Evolutionary conservation across 164 flowering plant genomes (phyloP).

Genomic region (Vitis vinifera): ASM3070453v1 NC_081822.1:10348001-10348500

Average conservation of each 20-base stretch:
- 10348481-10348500: conserved; percentile 39
- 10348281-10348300: too few relatives aligned
- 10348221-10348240: neutral
- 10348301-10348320: too few relatives aligned
- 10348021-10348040: conserved; percentile 17
- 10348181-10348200: conserved; percentile 38
- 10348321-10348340: conserved; percentile 17
- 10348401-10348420: conserved; percentile 62
- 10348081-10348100: conserved; percentile 30
- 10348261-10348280: too few relatives aligned
- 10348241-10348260: too few relatives aligned
- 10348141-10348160: neutral
- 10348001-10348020: conserved; percentile 17
- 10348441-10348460: conserved; percentile 82
- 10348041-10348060: conserved; percentile 39
- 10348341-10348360: conserved; percentile 50
- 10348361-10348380: conserved; percentile 71
- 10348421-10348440: conserved; percentile 75
- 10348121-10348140: conserved; percentile 18
- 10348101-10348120: conserved; percentile 6
- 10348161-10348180: conserved; percentile 14
- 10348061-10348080: conserved; percentile 31
- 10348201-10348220: conserved; percentile 37
- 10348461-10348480: conserved; percentile 53
- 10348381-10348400: conserved; percentile 52